Conservation (phyloP, 176 grass and related monocot genomes). For the Carex cristatella region DNA sequence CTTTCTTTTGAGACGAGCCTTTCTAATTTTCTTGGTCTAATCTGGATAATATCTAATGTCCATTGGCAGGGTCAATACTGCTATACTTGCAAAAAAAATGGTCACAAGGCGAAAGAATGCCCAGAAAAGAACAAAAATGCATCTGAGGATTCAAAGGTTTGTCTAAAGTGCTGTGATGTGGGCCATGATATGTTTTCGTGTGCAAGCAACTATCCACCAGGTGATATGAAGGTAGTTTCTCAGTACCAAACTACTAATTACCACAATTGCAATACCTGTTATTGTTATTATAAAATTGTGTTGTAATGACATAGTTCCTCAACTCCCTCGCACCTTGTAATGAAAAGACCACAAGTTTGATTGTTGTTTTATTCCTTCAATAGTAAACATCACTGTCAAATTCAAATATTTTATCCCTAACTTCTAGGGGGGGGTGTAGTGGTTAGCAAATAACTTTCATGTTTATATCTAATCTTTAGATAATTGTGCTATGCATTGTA, state of each 20-base stretch:
- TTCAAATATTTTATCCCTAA: not conserved
- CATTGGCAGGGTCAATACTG: constrained; percentile 74
- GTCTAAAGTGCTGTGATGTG: constrained; percentile 67
- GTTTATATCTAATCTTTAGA: not conserved
- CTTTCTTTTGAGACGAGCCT: not conserved
- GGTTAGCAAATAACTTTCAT: not conserved
- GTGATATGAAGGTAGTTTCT: constrained; percentile 66
- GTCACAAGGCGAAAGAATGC: constrained; percentile 79
- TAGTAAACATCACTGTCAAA: not conserved
- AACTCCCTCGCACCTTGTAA: not conserved
- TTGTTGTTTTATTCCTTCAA: not conserved
- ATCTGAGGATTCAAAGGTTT: constrained; percentile 43
- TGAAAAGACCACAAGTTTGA: not conserved
- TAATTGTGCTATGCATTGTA: not conserved
- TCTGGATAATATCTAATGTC: not conserved
- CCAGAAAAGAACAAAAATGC: constrained; percentile 78
- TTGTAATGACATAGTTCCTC: not conserved
- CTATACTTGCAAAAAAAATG: constrained; percentile 83
- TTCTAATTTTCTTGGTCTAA: not conserved
- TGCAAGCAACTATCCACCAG: constrained; percentile 51
- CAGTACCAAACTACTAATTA: not conserved
- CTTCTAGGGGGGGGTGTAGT: not conserved
- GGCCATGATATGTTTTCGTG: constrained; percentile 88
- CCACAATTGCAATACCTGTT: not conserved
- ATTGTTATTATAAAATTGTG: not conserved